Percentiles rank a stretch among this genome's conserved stretches.
Evolutionary conservation across 192 early-diverging fungal species (phyloP).

Genomic region (Gryganskiella cystojenkinii): DNA sequence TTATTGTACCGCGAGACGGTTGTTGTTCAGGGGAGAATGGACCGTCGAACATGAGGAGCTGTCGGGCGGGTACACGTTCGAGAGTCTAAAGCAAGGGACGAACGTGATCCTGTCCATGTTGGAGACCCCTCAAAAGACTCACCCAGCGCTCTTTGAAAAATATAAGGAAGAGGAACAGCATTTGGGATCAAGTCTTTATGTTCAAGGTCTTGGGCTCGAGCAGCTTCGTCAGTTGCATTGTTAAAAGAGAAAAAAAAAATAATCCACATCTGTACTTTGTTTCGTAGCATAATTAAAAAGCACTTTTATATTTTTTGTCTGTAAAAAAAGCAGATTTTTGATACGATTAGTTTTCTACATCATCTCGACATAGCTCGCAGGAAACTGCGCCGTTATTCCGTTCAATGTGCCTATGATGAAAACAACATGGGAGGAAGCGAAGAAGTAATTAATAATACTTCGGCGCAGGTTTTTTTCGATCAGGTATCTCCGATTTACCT

Average conservation of each 20-base stretch:
- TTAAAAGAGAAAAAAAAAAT: not conserved
- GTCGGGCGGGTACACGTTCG: slow-evolving; percentile 78
- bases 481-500: slow-evolving; percentile 44
- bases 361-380: slow-evolving; percentile 60
- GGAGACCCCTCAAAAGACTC: slow-evolving; percentile 54
- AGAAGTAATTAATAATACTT: not conserved
- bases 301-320: not conserved
- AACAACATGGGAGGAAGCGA: no score
- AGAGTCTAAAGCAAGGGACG: slow-evolving; percentile 56
- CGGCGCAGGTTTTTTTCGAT: not conserved
- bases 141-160: slow-evolving; percentile 54
- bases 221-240: slow-evolving; percentile 5
- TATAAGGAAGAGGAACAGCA: slow-evolving; percentile 55
- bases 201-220: slow-evolving; percentile 33
- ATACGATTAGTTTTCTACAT: not conserved
- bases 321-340: not conserved
- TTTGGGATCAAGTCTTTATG: slow-evolving; percentile 53
- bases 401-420: slow-evolving; percentile 51
- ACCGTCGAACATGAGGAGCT: slow-evolving; percentile 67
- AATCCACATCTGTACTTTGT: not conserved
- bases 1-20: slow-evolving; percentile 53
- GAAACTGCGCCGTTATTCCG: slow-evolving; percentile 59
- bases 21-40: slow-evolving; percentile 59
- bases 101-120: slow-evolving; percentile 65
- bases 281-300: no score